Conservation (phyloP, 495 filamentous ascomycete genomes). For the Cercophora newfieldiana region DNA sequence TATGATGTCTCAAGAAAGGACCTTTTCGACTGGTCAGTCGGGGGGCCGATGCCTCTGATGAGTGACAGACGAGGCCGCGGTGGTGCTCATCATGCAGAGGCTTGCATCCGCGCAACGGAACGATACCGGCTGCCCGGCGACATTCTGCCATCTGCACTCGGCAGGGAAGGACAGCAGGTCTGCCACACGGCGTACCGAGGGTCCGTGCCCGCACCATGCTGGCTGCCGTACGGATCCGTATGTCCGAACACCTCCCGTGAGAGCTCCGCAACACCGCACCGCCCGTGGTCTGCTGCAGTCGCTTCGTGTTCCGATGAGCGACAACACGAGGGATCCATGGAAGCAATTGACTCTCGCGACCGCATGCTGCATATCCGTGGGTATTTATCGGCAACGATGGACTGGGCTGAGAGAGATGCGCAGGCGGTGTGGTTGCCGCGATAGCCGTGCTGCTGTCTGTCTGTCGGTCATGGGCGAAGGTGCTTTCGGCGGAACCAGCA, state of each 20-base stretch:
- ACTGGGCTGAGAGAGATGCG: background rate
- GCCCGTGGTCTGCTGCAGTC: background rate
- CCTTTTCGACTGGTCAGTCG: background rate
- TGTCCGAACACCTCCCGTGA: background rate
- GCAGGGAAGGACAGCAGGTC: background rate
- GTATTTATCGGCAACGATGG: background rate
- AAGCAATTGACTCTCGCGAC: background rate
- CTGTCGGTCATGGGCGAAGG: background rate
- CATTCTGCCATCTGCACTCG: background rate
- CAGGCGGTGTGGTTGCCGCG: background rate
- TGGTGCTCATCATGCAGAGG: background rate
- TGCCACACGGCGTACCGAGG: background rate
- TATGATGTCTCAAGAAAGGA: background rate
- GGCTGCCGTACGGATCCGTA: too few species aligned
- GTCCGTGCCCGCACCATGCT: background rate
- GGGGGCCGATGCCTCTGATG: background rate
- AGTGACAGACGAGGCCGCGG: background rate
- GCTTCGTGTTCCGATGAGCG: background rate
- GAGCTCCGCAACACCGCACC: background rate
- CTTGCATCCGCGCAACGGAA: background rate
- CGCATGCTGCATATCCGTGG: background rate
- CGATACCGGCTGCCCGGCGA: background rate
- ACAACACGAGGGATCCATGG: background rate
- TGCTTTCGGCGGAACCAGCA: background rate
- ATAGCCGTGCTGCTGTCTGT: background rate